Percentiles rank a stretch among this genome's conserved stretches.
These are phyloP conservation scores for Leccinum broughii DNA, from an alignment of 768 basidiomycete genomes.

Conservation along the genomic window DNA sequence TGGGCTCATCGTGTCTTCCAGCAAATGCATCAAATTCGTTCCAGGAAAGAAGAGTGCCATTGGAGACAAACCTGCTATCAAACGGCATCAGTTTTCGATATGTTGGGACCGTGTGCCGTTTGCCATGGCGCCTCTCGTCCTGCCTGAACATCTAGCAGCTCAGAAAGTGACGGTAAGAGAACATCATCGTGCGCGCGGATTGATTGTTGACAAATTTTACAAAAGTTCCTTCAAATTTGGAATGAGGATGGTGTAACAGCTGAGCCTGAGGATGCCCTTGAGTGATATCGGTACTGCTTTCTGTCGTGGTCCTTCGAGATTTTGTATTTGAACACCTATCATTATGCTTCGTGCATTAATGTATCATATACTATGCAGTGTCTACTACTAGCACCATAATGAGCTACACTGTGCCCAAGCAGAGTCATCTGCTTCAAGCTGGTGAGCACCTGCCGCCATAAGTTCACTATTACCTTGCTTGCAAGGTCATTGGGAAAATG, in stretches of 20 bases:
- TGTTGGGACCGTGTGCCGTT: constrained; percentile 76
- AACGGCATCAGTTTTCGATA: constrained; percentile 60
- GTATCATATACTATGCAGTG: constrained; percentile 22
- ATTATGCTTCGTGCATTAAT: constrained; percentile 30
- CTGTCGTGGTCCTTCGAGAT: no score
- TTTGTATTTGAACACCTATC: constrained; percentile 21
- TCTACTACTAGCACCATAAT: no score
- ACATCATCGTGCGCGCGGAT: constrained; percentile 10
- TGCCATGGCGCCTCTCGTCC: constrained; percentile 58
- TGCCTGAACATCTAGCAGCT: constrained; percentile 55
- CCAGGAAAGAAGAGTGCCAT: constrained; percentile 86
- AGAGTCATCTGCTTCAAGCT: no score
- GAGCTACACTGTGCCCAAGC: no score
- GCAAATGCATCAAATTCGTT: constrained; percentile 90
- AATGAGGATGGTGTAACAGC: constrained; percentile 74
- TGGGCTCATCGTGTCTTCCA: constrained; percentile 30
- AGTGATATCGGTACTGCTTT: constrained; percentile 20
- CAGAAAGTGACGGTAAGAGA: constrained; percentile 66
- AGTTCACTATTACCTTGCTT: no score
- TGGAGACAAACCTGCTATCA: constrained; percentile 79
- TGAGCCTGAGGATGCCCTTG: constrained; percentile 56
- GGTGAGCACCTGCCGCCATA: no score
- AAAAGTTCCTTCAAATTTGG: constrained; percentile 76
- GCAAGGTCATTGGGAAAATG: no score
- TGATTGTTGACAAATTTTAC: constrained; percentile 3